Evolutionary conservation across 2,329 filamentous ascomycete genomes (phyloP).

Genomic region (Hypomyces perniciosus): DNA sequence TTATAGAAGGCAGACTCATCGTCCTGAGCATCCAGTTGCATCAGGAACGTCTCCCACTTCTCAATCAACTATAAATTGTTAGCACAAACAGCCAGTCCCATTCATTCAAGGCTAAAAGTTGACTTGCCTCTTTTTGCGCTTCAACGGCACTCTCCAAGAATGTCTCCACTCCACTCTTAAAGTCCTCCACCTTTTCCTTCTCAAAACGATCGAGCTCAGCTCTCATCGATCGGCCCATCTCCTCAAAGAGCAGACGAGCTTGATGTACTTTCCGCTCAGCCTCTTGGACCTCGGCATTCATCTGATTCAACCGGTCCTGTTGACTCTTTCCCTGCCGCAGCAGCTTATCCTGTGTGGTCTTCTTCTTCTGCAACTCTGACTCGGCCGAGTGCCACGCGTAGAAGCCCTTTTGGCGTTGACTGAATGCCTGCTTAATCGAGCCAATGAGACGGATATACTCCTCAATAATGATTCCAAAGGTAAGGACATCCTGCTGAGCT

Average conservation of each 20-base stretch:
- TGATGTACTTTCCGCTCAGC: slow-evolving; percentile 91
- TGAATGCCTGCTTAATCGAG: slow-evolving; percentile 88
- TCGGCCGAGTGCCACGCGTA: slow-evolving; percentile 92
- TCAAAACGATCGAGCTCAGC: slow-evolving; percentile 90
- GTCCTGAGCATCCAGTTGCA: slow-evolving; percentile 92
- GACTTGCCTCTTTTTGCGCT: slow-evolving; percentile 88
- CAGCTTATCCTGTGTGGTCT: slow-evolving; percentile 86
- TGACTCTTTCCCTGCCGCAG: slow-evolving; percentile 90
- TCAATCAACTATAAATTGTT: slow-evolving; percentile 55
- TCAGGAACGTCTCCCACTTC: slow-evolving; percentile 96
- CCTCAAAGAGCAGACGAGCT: slow-evolving; percentile 83
- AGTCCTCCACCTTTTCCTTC: slow-evolving; percentile 96
- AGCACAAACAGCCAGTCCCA: slow-evolving; percentile 5
- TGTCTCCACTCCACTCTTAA: slow-evolving; percentile 96
- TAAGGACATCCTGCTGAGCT: slow-evolving; percentile 93
- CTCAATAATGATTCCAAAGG: slow-evolving; percentile 93
- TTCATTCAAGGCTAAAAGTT: neutral
- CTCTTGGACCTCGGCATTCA: slow-evolving; percentile 89
- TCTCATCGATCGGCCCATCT: slow-evolving; percentile 93
- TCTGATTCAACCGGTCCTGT: slow-evolving; percentile 89
- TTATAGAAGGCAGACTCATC: slow-evolving; percentile 66
- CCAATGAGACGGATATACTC: slow-evolving; percentile 97
- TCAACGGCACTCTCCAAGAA: slow-evolving; percentile 96
- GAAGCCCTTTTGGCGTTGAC: slow-evolving; percentile 89
- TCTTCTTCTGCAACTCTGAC: slow-evolving; percentile 83